phyloP scores from a whole-genome alignment of 345 rosid genomes.

The Geranium rotundifolium region DNA sequence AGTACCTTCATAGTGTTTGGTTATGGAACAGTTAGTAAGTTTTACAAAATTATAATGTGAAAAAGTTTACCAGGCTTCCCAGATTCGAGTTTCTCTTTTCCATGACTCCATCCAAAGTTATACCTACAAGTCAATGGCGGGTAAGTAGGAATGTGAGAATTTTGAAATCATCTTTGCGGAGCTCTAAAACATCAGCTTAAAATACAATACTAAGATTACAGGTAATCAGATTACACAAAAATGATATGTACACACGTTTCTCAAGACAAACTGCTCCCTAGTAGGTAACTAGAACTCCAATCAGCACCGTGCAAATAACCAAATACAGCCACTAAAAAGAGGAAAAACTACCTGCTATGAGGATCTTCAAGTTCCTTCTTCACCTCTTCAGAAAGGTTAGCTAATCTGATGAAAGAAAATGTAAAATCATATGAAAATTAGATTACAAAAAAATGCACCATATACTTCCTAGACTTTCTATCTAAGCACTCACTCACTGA shows the following conservation, averaged over 20 bases:
- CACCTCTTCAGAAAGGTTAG: conserved; percentile 61
- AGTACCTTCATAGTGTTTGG: background rate
- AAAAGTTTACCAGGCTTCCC: conserved; percentile 61
- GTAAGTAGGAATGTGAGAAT: background rate
- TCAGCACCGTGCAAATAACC: background rate
- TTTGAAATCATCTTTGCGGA: background rate
- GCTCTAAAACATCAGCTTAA: background rate
- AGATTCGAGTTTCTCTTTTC: conserved; percentile 87
- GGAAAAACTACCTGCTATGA: conserved; percentile 47
- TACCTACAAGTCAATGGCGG: conserved; percentile 34
- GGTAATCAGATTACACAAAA: background rate
- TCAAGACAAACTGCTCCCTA: background rate
- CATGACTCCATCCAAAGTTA: conserved; percentile 96
- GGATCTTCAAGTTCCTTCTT: conserved; percentile 85
- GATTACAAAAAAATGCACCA: background rate
- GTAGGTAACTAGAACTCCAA: background rate
- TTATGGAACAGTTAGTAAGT: no score
- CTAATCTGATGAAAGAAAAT: conserved; percentile 43
- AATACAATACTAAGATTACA: background rate
- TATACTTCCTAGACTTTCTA: background rate
- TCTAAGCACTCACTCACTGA: background rate
- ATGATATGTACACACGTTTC: no score
- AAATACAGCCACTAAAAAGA: background rate
- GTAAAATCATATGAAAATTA: conserved; percentile 3
- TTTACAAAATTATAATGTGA: background rate